phyloP scores from a whole-genome alignment of 23 red algal species.

The Gracilaria gracilis region DNA sequence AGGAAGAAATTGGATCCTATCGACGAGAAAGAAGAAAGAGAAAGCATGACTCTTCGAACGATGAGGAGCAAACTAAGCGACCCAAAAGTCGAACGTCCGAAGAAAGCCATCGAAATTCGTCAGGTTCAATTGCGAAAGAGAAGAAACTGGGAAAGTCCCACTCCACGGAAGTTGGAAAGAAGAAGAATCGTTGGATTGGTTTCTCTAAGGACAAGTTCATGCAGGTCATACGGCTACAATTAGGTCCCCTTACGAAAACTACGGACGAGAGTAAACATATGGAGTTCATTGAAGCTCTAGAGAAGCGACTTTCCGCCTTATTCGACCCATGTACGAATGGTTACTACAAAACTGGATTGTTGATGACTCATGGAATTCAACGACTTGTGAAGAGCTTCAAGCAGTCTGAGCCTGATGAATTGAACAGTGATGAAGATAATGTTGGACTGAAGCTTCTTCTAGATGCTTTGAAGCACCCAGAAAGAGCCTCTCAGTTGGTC shows the following conservation, averaged over 20 bases:
- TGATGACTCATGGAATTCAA: constrained; percentile 36
- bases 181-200: constrained; percentile 17
- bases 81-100: neutral
- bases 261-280: neutral
- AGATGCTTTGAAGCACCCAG: neutral
- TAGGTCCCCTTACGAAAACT: neutral
- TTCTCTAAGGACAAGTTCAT: constrained; percentile 25
- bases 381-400: constrained; percentile 4
- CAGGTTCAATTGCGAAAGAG: neutral
- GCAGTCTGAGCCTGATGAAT: neutral
- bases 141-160: neutral
- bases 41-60: neutral
- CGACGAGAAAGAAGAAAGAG: neutral
- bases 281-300: constrained; percentile 8
- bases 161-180: neutral
- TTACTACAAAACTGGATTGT: constrained; percentile 25
- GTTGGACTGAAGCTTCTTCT: neutral
- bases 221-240: neutral
- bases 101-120: neutral
- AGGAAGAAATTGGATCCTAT: neutral
- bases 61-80: neutral
- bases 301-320: neutral
- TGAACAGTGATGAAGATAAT: constrained; percentile 2
- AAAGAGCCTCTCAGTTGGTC: constrained; percentile 2
- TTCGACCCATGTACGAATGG: constrained; percentile 26